Base-by-base conservation (phyloP, 2,329 filamentous ascomycete genomes). In the Sporothrix mexicana region DNA sequence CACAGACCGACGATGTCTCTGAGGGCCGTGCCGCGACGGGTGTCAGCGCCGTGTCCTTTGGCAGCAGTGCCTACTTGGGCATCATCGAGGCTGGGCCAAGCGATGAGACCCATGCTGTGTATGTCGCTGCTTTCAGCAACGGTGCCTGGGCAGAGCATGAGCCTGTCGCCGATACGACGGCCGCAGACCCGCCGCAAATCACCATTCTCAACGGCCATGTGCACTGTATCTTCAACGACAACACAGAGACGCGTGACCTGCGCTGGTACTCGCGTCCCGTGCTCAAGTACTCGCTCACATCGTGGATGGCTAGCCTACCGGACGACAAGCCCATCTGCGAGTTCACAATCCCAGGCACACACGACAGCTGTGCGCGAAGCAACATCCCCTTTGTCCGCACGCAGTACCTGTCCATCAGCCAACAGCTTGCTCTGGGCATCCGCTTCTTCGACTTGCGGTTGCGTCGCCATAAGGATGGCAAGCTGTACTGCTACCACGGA, bases 291-390 rank as follows among this genome's bases (percentile, higher is more conserved):
- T 75, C 76, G 41, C 80, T 89, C 45, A 80, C 84, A 69, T 82
- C 83, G 30, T 92, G 91, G 91, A 93, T 93, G 91, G 80, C 82
- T 30, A 80, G 85, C 41, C 81, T 93, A 23, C 83, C 84, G 10
- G 87, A 91, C 76, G 82, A 84, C 36, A 86, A 85, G 0, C 84
- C 88, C 1, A 79, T 93, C 5, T 91, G 89, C 6, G 85, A 86
- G 0, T 83, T 93, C 36, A 92, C 89, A 6, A 91, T 93, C 64
- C 91, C 91, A 0, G 91, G 91, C 72, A 93, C 91, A 0, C 91
- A 93, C 82, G 93, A 93, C 79, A 91, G 90, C 23, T 87, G 85
- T 76, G 79, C 79, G 53, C 74, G 79, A 64, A 78, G 77, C 72
- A 77, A 75, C 62, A 77, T 80, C 10, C 91, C 91, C 0, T 92